Evolutionary conservation across 805 yeast species (phyloP), one percentile per base, ranked within the genome.

Genomic region (Lipomyces orientalis): DNA sequence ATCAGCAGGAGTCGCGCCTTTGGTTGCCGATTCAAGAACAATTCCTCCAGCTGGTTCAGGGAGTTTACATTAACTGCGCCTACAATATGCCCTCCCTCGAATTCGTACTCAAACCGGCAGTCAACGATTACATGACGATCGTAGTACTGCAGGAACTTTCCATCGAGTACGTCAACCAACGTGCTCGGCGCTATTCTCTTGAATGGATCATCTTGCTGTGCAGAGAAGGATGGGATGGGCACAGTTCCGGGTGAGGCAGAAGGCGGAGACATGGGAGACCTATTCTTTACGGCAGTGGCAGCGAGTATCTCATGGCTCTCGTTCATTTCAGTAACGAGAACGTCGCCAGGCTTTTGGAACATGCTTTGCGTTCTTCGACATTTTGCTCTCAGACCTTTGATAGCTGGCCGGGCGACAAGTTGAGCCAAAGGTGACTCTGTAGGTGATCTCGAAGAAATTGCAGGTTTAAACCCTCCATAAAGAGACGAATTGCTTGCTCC

Each of bases 21-120:
- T 35, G 69, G 67, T 12, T 72, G 72, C 8, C 80, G 64, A 19
- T 73, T 73, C 31, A 84, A 79, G 70, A 93, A 84, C 59, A 78
- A 76, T 51, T 82, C 79, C 74, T 91, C 97, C 55, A 94, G 80
- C 60, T 86, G 89, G 64, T 85, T 85, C 72, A 89, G 88, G 49
- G 89, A 85, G 54, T 90, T 87, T 37, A 93, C 82, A 77, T 94
- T 95, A 63, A 90, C 73, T 7, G 98, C 97, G 58, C 90, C 88
- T 58, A 83, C 85, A 58, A 95, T 91, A 78, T 95, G 99, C 35
- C 99, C 99, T 39, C 98, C 98, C 54, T 86, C 82, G 77, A 82
- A 95, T 79, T 95, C 99, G 80, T 94, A 94, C 73, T 88, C 91
- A 76, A 95, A 95, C 63, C 99, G 86, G 76, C 98, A 93, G 79